Evolutionary conservation across 306 rosid genomes (phyloP).

Genomic region (Quercus gilva): DNA sequence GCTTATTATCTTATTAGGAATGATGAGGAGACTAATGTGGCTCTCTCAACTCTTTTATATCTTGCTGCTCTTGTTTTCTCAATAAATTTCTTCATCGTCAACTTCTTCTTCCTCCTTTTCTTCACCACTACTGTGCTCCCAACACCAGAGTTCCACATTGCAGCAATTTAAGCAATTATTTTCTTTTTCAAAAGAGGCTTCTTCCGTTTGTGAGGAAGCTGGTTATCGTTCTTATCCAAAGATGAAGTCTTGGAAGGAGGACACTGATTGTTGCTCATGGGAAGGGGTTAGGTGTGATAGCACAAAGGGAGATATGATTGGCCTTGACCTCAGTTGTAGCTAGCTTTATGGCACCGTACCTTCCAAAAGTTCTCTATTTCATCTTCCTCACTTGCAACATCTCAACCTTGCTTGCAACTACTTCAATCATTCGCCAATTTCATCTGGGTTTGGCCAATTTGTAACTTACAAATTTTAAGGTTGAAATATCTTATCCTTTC

Average conservation of each 20-base stretch:
- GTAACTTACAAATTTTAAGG: no score
- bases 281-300: slow-evolving; percentile 9
- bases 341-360: neutral
- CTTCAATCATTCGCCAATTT: neutral
- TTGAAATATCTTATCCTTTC: neutral
- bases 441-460: neutral
- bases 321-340: slow-evolving; percentile 14
- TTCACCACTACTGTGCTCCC: neutral
- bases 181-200: no score
- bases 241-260: neutral
- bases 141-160: slow-evolving; percentile 11
- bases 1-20: no score
- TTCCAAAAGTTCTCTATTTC: slow-evolving; percentile 1
- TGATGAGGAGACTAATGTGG: no score
- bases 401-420: neutral
- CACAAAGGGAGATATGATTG: neutral
- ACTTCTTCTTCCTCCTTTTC: no score
- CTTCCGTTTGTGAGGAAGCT: no score
- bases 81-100: no score
- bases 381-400: slow-evolving; percentile 14
- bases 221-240: neutral
- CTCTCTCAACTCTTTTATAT: no score
- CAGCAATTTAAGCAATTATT: neutral
- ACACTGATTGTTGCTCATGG: slow-evolving; percentile 17
- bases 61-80: no score